phyloP scores from a whole-genome alignment of 768 basidiomycete species.

The Hypsizygus marmoreus region DNA sequence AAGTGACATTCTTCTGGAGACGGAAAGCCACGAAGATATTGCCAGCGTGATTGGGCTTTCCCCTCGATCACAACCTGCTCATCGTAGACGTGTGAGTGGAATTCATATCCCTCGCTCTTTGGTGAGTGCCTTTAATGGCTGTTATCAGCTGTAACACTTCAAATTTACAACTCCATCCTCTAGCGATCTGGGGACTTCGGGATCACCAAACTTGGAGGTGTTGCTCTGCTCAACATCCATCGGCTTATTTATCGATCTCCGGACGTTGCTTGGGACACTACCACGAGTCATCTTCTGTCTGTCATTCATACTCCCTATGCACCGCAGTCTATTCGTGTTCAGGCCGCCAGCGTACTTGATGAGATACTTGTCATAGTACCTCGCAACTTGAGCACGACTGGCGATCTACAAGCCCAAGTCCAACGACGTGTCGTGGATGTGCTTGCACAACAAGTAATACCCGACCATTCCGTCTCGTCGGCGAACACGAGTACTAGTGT shows the following conservation, averaged over 20 bases:
- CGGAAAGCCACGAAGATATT: slow-evolving; percentile 43
- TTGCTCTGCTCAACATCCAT: slow-evolving; percentile 82
- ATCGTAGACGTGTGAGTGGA: slow-evolving; percentile 81
- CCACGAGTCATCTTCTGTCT: slow-evolving; percentile 77
- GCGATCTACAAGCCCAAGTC: slow-evolving; percentile 66
- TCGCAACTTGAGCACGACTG: slow-evolving; percentile 60
- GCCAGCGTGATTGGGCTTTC: slow-evolving; percentile 36
- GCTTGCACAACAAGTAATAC: slow-evolving; percentile 76
- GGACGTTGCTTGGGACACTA: slow-evolving; percentile 81
- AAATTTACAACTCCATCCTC: slow-evolving; percentile 5
- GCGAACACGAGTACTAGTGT: slow-evolving; percentile 50
- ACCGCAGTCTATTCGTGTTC: slow-evolving; percentile 78
- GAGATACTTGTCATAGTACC: slow-evolving; percentile 81
- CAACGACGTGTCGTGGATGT: slow-evolving; percentile 87
- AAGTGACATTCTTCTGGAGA: slow-evolving; percentile 28
- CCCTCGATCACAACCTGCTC: slow-evolving; percentile 43
- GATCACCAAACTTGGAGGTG: slow-evolving; percentile 81
- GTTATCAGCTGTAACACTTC: not conserved
- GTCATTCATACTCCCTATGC: slow-evolving; percentile 71
- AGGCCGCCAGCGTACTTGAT: slow-evolving; percentile 86
- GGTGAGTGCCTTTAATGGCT: slow-evolving; percentile 43
- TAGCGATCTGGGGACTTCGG: slow-evolving; percentile 93
- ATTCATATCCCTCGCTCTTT: slow-evolving; percentile 81
- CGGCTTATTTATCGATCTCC: slow-evolving; percentile 84
- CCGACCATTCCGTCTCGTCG: slow-evolving; percentile 35